Conservation (phyloP, 495 filamentous ascomycete genomes). For the Aspergillus diversus region DNA sequence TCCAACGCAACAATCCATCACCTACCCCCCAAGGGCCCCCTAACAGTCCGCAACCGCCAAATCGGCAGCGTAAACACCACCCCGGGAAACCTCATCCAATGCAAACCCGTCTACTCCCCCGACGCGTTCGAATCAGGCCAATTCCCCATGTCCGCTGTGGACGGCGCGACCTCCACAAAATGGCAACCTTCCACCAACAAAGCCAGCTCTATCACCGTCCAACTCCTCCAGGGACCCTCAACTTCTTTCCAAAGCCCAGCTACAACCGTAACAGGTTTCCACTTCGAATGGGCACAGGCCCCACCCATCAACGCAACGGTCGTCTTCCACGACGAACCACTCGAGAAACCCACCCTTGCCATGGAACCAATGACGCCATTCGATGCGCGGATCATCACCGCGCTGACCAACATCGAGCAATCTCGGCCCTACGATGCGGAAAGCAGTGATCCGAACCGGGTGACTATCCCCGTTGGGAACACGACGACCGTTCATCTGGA, state of each 20-base stretch:
- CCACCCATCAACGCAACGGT: conserved; percentile 62
- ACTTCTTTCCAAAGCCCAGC: conserved; percentile 27
- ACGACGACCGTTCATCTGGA: conserved; percentile 50
- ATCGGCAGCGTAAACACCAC: conserved; percentile 51
- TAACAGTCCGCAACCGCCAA: conserved; percentile 64
- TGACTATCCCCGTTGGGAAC: conserved; percentile 48
- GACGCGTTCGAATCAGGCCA: conserved; percentile 64
- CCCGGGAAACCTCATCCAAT: conserved; percentile 68
- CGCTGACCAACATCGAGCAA: conserved; percentile 34
- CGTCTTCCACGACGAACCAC: conserved; percentile 55
- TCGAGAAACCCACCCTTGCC: conserved; percentile 24
- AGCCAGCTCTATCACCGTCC: conserved; percentile 49
- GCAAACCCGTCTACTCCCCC: conserved; percentile 55
- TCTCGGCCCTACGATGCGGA: conserved; percentile 42
- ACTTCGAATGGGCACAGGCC: conserved; percentile 68
- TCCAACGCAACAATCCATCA: conserved; percentile 45
- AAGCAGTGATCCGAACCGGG: conserved; percentile 29
- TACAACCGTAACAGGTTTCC: conserved; percentile 51
- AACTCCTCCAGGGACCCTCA: too few species aligned
- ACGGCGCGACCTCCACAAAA: conserved; percentile 69
- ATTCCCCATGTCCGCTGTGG: conserved; percentile 71
- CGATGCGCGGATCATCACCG: conserved; percentile 24
- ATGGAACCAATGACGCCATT: neutral
- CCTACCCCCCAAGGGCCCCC: conserved; percentile 50
- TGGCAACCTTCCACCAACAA: conserved; percentile 68